Percentiles rank a stretch among this genome's conserved stretches.
Evolutionary conservation across 495 filamentous ascomycete species (phyloP).

Genomic region (Talaromyces liani): DNA sequence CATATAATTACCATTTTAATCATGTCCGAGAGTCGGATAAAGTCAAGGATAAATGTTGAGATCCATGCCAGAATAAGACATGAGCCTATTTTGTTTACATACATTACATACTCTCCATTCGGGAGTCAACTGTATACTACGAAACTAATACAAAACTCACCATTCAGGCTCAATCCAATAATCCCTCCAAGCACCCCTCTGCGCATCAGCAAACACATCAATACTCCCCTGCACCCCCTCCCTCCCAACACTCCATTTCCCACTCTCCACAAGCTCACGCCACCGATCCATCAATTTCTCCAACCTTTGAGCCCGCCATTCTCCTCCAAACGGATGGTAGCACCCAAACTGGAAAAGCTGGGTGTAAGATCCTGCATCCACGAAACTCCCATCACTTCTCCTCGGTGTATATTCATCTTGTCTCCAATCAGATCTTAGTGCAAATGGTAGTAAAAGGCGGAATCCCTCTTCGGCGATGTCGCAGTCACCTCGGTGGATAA

Average conservation of each 20-base stretch:
- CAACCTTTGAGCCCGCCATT: constrained; percentile 24
- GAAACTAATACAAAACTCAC: constrained; percentile 6
- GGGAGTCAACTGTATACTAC: too few relatives aligned
- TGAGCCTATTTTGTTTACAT: too few relatives aligned
- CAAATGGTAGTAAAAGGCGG: constrained; percentile 17
- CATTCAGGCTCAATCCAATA: constrained; percentile 27
- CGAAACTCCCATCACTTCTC: constrained; percentile 24
- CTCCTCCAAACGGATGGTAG: constrained; percentile 29
- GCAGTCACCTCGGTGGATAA: not conserved
- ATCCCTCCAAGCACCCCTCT: constrained; percentile 20
- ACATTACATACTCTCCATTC: too few relatives aligned
- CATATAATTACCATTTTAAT: too few relatives aligned
- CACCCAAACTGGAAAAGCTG: constrained; percentile 31
- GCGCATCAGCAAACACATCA: constrained; percentile 32
- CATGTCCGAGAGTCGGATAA: too few relatives aligned
- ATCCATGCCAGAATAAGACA: too few relatives aligned
- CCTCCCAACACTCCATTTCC: constrained; percentile 31
- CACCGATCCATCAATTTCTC: constrained; percentile 33
- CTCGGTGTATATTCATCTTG: constrained; percentile 14
- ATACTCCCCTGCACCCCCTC: constrained; percentile 32
- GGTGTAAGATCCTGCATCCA: constrained; percentile 14
- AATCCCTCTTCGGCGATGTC: constrained; percentile 17
- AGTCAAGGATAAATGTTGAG: too few relatives aligned
- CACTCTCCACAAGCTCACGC: constrained; percentile 28
- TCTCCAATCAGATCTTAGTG: constrained; percentile 6